phyloP scores from a whole-genome alignment of 805 yeast genomes.

The Priceomyces carsonii region DNA sequence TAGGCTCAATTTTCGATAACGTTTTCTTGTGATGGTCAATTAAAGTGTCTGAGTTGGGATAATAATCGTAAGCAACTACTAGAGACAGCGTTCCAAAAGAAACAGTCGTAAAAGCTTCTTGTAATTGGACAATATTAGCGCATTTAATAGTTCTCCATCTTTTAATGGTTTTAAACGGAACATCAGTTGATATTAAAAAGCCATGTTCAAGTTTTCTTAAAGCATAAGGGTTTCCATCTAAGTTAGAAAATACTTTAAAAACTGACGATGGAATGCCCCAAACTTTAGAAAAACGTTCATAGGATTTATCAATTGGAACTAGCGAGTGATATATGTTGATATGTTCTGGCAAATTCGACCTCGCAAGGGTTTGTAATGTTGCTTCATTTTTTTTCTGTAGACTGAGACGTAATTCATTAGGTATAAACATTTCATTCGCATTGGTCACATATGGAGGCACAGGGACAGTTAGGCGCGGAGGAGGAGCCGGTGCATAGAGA shows the following conservation, averaged over 20 bases:
- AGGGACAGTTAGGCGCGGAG: conserved; percentile 64
- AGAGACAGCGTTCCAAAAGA: conserved; percentile 82
- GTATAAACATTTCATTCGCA: conserved; percentile 68
- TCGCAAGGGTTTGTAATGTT: conserved; percentile 63
- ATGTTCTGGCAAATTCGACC: conserved; percentile 55
- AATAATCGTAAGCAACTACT: conserved; percentile 80
- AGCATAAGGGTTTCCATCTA: conserved; percentile 76
- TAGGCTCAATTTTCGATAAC: conserved; percentile 44
- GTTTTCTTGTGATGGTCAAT: conserved; percentile 62
- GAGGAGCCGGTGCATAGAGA: conserved; percentile 86
- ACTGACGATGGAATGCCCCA: conserved; percentile 61
- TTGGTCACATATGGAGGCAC: conserved; percentile 72
- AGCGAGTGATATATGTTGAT: conserved; percentile 71
- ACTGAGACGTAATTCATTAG: conserved; percentile 68
- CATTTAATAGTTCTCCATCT: conserved; percentile 60
- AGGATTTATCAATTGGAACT: conserved; percentile 68
- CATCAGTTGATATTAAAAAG: conserved; percentile 40
- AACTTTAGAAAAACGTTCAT: conserved; percentile 30
- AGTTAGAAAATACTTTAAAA: conserved; percentile 78
- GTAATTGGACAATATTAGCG: conserved; percentile 64
- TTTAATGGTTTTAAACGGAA: conserved; percentile 59
- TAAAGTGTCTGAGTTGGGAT: conserved; percentile 73
- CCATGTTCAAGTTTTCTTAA: conserved; percentile 66
- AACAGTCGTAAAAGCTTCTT: conserved; percentile 84
- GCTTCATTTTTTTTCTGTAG: conserved; percentile 79